A percentile compares a stretch with the other conserved stretches of the same genome.
Conservation (phyloP, 176 grass and related monocot species). For the Hordeum vulgare region DNA sequence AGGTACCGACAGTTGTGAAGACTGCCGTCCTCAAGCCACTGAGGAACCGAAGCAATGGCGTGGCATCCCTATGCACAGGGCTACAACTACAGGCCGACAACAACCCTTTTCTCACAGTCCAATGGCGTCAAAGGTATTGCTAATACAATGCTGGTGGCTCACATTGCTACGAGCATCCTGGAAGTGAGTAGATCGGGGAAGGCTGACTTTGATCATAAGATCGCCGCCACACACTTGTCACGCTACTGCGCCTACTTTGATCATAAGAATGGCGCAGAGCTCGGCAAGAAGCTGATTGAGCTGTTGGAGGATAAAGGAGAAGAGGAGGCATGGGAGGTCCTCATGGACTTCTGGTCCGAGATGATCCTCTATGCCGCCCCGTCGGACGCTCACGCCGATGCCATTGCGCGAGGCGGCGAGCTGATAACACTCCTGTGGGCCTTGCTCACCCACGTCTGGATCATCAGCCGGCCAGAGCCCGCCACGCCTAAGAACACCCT, state of each 20-base stretch:
- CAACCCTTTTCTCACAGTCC: background rate
- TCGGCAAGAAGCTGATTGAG: background rate
- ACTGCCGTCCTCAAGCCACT: background rate
- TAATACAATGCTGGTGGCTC: background rate
- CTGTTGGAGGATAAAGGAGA: too few species aligned
- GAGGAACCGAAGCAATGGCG: background rate
- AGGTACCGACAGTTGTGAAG: background rate
- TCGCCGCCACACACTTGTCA: slow-evolving; percentile 3
- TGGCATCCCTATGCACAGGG: background rate
- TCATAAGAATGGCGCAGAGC: background rate
- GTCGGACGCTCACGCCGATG: background rate
- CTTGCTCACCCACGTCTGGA: background rate
- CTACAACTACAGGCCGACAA: background rate
- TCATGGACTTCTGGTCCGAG: background rate
- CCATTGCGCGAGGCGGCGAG: background rate
- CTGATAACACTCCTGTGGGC: background rate
- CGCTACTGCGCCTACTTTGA: background rate
- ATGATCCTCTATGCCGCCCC: background rate
- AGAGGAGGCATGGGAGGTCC: too few species aligned
- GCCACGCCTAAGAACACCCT: background rate
- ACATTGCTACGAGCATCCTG: slow-evolving; percentile 15
- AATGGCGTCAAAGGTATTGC: background rate
- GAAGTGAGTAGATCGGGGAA: background rate
- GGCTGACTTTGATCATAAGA: background rate
- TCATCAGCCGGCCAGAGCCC: background rate